Conservation (phyloP, 768 basidiomycete species). For the Phallus indusiatus region DNA sequence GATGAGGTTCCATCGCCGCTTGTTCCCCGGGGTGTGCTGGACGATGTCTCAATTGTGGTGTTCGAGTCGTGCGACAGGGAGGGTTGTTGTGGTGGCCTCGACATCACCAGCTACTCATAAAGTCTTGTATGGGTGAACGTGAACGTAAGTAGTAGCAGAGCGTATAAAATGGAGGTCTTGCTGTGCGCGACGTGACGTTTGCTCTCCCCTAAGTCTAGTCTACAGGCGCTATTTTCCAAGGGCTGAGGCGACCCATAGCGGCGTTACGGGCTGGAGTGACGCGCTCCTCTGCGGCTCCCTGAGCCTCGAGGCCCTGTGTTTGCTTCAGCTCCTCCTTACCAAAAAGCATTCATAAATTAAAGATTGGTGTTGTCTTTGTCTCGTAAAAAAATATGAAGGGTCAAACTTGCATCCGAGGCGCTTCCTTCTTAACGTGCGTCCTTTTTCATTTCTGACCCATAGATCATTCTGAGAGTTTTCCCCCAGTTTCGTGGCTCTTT, state of each 20-base stretch:
- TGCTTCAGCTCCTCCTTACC: too few relatives aligned
- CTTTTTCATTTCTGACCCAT: constrained; percentile 13
- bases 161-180: background rate
- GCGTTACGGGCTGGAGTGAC: too few relatives aligned
- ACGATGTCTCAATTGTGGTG: background rate
- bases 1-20: too few relatives aligned
- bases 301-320: background rate
- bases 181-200: background rate
- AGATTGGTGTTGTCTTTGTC: too few relatives aligned
- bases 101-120: background rate
- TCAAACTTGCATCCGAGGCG: constrained; percentile 66
- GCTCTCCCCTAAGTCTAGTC: background rate
- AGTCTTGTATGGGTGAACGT: background rate
- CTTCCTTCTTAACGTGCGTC: constrained; percentile 62
- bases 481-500: constrained; percentile 35
- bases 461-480: constrained; percentile 13
- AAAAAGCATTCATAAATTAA: too few relatives aligned
- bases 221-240: background rate
- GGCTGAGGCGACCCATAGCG: too few relatives aligned
- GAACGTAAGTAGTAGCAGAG: background rate
- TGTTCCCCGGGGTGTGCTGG: too few relatives aligned
- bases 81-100: background rate
- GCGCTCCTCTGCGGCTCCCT: too few relatives aligned
- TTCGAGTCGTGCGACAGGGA: background rate
- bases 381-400: constrained; percentile 49